Conservation (phyloP, 2,329 filamentous ascomycete genomes). For the Ceratocystis variospora region DNA sequence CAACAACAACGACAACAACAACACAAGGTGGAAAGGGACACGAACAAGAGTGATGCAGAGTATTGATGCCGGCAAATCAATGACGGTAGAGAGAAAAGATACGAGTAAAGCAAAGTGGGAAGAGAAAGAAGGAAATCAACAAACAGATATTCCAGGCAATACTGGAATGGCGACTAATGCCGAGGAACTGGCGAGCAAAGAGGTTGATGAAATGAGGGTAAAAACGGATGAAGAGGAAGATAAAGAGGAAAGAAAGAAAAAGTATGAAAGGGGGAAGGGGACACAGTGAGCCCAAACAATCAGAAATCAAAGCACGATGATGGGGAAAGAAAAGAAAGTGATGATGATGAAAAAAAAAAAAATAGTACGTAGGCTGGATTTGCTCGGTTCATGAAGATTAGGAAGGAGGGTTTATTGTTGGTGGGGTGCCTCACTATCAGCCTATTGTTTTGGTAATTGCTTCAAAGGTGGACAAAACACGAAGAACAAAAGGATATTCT, state of each 20-base stretch:
- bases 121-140: neutral
- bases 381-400: neutral
- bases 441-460: constrained; percentile 10
- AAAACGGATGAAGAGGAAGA: neutral
- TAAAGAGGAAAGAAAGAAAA: neutral
- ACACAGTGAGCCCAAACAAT: neutral
- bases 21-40: neutral
- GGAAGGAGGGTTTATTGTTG: constrained; percentile 2
- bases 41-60: constrained; percentile 9
- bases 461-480: constrained; percentile 10
- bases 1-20: neutral
- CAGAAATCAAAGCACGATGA: constrained; percentile 2
- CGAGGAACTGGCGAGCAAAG: neutral
- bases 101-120: neutral
- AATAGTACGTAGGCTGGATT: neutral
- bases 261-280: neutral
- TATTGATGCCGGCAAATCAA: constrained; percentile 8
- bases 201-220: neutral
- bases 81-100: neutral
- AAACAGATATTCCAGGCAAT: neutral
- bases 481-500: constrained; percentile 7
- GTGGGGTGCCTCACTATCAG: constrained; percentile 5
- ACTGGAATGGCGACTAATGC: constrained; percentile 10
- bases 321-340: neutral
- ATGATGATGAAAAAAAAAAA: neutral